These are phyloP conservation scores for Boletus subcaerulescens DNA, from an alignment of 768 basidiomycete species.

Conservation along the genomic window DNA sequence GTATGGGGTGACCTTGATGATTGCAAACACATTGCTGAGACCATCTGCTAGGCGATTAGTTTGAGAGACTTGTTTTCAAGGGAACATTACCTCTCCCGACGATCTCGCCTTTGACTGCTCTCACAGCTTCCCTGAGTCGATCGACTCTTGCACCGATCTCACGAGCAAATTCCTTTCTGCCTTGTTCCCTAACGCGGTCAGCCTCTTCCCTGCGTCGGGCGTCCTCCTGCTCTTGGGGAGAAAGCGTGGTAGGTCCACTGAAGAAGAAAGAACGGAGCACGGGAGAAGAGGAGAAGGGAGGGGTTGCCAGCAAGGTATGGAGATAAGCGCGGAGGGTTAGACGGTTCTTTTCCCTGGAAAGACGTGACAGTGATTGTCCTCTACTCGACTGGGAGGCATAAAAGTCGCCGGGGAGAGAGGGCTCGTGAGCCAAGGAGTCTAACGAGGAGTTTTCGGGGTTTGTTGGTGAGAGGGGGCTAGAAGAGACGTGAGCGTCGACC, in stretches of 20 bases:
- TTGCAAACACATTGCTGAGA: conserved; percentile 81
- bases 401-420: conserved; percentile 61
- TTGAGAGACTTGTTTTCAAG: neutral
- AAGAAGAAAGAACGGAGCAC: conserved; percentile 85
- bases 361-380: conserved; percentile 31
- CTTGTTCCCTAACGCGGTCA: conserved; percentile 84
- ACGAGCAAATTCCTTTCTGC: conserved; percentile 75
- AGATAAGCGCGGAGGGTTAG: conserved; percentile 92
- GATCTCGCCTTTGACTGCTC: conserved; percentile 90
- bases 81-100: conserved; percentile 68
- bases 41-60: conserved; percentile 58
- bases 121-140: conserved; percentile 76
- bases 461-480: neutral
- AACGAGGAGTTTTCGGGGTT: conserved; percentile 2
- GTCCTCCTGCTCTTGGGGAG: conserved; percentile 74
- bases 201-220: conserved; percentile 80
- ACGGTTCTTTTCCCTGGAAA: conserved; percentile 91
- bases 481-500: conserved; percentile 44
- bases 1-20: conserved; percentile 76
- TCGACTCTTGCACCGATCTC: conserved; percentile 90
- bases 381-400: neutral
- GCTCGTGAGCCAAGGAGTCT: conserved; percentile 59
- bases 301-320: conserved; percentile 69
- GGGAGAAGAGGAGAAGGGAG: conserved; percentile 77
- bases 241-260: conserved; percentile 67